Base-by-base conservation (phyloP, 148 eudicot species). In the Chenopodium quinoa region DNA sequence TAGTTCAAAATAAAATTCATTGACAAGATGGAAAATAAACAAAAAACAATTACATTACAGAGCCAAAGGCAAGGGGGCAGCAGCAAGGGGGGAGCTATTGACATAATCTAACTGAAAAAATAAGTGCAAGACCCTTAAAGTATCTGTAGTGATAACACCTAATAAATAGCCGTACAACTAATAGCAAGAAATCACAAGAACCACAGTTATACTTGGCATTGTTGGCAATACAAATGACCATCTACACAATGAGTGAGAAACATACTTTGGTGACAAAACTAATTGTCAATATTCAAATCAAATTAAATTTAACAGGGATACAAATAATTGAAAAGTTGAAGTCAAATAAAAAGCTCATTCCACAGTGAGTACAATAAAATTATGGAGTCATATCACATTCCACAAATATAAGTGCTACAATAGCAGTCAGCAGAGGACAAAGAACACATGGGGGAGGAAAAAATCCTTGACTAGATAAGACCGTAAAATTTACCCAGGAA, bases 401-500 rank as follows among this genome's bases (percentile, higher is more conserved):
- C 73, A 62, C 37, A 25, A 56, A 64, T 52, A 48, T 19, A 27
- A 78, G 40, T 20, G 71, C 83, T 14, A 31, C 10, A 23, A 16
- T 29, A 25, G 23, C 56, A 34, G 29, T 29, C 11, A 19, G 23
- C 56, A 34, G 29, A 46, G 54, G 50, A 65, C 19, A 66, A 74
- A 27, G 37, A 46, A 13, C 16, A 66, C 67, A 72, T 0, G 22
- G 46, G 58, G 27, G 27, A 20, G 73, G 63, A 50, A 71, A 71
- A 71, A n/a, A 1, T 46, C 1, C 6, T 46, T 46, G 14, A 47
- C 31, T 64, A 54, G 60, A 40, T 77, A 22, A 68, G 80, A 37
- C 40, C 71, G 73, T 44, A 37, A 68, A 74, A 22, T 80, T 75
- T 91, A 96, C 99, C 99, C 99, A 69, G 99, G 98, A 90, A 96